phyloP scores from a whole-genome alignment of 306 rosid species.

The Vachellia collinsii region DNA sequence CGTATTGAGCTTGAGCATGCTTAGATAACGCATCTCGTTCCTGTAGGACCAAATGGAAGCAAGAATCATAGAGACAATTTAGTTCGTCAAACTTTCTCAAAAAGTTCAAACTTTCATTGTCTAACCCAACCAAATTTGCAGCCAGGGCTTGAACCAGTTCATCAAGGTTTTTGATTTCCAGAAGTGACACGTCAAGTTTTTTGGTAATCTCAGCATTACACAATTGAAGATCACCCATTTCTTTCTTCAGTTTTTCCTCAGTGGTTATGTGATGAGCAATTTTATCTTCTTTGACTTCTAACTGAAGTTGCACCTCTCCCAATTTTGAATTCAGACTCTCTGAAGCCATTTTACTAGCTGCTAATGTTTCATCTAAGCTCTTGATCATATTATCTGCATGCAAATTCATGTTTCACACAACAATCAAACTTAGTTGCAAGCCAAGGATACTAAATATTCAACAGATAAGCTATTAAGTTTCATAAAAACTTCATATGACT shows the following conservation, averaged over 20 bases:
- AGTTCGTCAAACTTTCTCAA: conserved; percentile 69
- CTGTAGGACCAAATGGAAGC: conserved; percentile 66
- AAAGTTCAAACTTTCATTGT: conserved; percentile 62
- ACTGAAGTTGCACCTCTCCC: conserved; percentile 60
- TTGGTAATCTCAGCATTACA: conserved; percentile 53
- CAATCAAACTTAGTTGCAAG: conserved; percentile 31
- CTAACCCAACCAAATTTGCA: conserved; percentile 61
- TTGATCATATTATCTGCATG: conserved; percentile 68
- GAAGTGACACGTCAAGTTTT: conserved; percentile 59
- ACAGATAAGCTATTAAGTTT: neutral
- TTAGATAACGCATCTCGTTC: conserved; percentile 64
- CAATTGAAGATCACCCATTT: conserved; percentile 62
- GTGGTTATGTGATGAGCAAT: conserved; percentile 47
- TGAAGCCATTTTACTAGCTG: conserved; percentile 54
- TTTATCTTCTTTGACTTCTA: conserved; percentile 69
- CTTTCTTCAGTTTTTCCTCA: conserved; percentile 58
- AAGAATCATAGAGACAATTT: conserved; percentile 62
- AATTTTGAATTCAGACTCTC: conserved; percentile 69
- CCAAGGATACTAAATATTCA: conserved; percentile 15
- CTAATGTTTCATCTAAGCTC: conserved; percentile 63
- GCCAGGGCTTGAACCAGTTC: conserved; percentile 55
- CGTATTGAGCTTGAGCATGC: conserved; percentile 61
- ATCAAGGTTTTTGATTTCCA: conserved; percentile 67
- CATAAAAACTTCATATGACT: conserved; percentile 6
- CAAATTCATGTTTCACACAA: conserved; percentile 33